These are phyloP conservation scores for Picochlorum sp. DNA, from an alignment of 139 green algal species.

Conservation along the genomic window DNA sequence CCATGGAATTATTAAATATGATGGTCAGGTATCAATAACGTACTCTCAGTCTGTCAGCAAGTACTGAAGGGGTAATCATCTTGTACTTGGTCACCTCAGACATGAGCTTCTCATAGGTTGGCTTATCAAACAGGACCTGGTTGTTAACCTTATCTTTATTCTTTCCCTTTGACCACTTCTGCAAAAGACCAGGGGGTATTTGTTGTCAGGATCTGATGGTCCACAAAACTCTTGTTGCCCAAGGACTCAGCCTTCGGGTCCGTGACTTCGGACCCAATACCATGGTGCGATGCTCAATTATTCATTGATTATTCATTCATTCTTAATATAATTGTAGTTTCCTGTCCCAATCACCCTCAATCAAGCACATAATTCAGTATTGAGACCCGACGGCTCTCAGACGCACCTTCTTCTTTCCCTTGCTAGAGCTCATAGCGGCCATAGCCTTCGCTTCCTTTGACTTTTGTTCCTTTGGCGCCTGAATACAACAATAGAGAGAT, in stretches of 20 bases:
- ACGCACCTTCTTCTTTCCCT: conserved; percentile 83
- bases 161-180: conserved; percentile 99
- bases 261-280: too few species aligned
- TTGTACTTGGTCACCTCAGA: conserved; percentile 99
- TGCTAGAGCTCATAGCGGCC: conserved; percentile 78
- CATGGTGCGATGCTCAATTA: too few species aligned
- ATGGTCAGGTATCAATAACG: background rate
- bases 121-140: conserved; percentile 94
- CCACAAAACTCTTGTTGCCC: too few species aligned
- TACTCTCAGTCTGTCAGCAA: conserved; percentile 69
- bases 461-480: conserved; percentile 68
- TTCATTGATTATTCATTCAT: too few species aligned
- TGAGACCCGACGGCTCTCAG: too few species aligned
- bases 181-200: conserved; percentile 11
- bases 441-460: conserved; percentile 87
- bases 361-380: too few species aligned
- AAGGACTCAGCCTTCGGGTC: too few species aligned
- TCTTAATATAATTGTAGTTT: too few species aligned
- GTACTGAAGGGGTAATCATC: conserved; percentile 95
- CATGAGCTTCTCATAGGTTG: conserved; percentile 94
- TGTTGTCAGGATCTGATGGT: background rate
- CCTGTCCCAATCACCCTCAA: too few species aligned
- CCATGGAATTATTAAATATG: background rate
- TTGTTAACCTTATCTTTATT: conserved; percentile 99
- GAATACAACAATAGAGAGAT: conserved; percentile 6